A percentile compares a stretch with the other conserved stretches of the same genome.
Evolutionary conservation across 2,329 filamentous ascomycete species (phyloP).

Genomic region (Aspergillus jensenii): DNA sequence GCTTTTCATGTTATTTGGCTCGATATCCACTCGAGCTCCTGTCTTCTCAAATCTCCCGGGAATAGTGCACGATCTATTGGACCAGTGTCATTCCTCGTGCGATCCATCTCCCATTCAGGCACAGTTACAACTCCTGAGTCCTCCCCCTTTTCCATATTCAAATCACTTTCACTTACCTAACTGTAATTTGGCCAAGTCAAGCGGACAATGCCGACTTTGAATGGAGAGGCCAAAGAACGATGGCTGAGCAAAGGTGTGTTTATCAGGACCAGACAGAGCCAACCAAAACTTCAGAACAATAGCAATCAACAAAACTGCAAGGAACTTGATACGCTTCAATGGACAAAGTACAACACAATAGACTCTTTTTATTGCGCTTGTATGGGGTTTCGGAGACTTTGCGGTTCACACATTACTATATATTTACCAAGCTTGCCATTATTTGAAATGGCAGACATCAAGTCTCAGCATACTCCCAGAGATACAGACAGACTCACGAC

Average conservation of each 20-base stretch:
- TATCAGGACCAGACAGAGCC: not conserved
- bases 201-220: not conserved
- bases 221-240: not conserved
- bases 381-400: not conserved
- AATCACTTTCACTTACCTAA: not conserved
- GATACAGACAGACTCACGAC: too few species aligned
- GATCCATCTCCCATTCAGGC: not conserved
- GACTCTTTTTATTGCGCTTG: not conserved
- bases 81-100: not conserved
- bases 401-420: not conserved
- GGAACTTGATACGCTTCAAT: not conserved
- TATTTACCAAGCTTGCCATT: not conserved
- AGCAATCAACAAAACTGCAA: not conserved
- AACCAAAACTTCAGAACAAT: not conserved
- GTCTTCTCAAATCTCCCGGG: not conserved
- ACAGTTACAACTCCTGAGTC: slow-evolving; percentile 4
- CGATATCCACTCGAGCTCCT: slow-evolving; percentile 6
- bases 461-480: too few species aligned
- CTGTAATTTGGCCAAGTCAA: not conserved
- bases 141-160: slow-evolving; percentile 13
- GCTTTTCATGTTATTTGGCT: not conserved
- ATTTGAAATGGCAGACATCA: too few species aligned
- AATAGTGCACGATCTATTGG: slow-evolving; percentile 9
- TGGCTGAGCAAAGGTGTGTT: not conserved
- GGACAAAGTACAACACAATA: not conserved